phyloP scores from a whole-genome alignment of 768 basidiomycete species.

The Sistotremastrum suecicum region DNA sequence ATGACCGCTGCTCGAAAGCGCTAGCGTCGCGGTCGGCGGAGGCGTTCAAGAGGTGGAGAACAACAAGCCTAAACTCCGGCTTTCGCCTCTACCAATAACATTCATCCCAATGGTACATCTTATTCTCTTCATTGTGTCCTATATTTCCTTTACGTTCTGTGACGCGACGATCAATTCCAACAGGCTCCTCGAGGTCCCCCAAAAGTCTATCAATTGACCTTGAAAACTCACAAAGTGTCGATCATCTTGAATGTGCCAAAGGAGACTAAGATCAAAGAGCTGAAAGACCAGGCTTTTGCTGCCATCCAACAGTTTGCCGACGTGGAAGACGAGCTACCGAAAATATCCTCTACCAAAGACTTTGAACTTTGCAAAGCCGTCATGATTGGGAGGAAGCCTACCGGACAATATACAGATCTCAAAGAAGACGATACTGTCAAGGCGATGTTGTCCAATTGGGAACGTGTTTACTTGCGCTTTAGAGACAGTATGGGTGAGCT shows the following conservation, averaged over 20 bases:
- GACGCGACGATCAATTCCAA: background rate
- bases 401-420: slow-evolving; percentile 39
- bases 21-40: slow-evolving; percentile 22
- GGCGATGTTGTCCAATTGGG: slow-evolving; percentile 47
- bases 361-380: slow-evolving; percentile 51
- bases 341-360: slow-evolving; percentile 24
- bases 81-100: background rate
- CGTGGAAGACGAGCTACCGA: slow-evolving; percentile 21
- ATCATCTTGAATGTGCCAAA: slow-evolving; percentile 44
- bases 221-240: slow-evolving; percentile 62
- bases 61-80: background rate
- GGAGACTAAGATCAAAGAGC: slow-evolving; percentile 35
- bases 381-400: slow-evolving; percentile 35
- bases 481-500: slow-evolving; percentile 46
- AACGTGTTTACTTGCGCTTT: slow-evolving; percentile 54
- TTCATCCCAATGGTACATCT: background rate
- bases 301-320: slow-evolving; percentile 22
- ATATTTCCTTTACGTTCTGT: too few species aligned
- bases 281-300: slow-evolving; percentile 50
- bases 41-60: background rate
- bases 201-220: slow-evolving; percentile 51
- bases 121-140: background rate
- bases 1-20: slow-evolving; percentile 33
- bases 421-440: slow-evolving; percentile 32
- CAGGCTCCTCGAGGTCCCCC: slow-evolving; percentile 43